Evolutionary conservation across 345 rosid species (phyloP).

Genomic region (Melastoma malabathricum): DNA sequence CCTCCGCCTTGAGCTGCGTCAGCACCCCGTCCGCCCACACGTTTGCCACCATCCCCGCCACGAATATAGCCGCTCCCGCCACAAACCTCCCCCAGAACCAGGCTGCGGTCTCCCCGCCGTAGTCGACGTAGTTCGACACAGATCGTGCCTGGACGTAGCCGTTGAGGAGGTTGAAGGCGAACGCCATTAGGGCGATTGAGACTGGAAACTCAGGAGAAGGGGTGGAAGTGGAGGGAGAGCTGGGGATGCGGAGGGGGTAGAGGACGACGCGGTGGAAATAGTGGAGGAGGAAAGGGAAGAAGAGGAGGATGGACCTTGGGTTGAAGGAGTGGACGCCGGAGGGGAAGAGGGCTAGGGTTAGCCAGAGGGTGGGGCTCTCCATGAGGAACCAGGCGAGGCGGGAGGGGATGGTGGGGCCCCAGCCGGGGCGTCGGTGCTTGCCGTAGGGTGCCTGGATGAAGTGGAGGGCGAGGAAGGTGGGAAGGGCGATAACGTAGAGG

Average conservation of each 20-base stretch:
- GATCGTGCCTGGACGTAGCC: constrained; percentile 67
- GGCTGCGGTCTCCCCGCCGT: constrained; percentile 17
- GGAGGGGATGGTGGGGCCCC: constrained; percentile 74
- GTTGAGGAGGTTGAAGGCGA: constrained; percentile 53
- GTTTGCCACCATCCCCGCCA: constrained; percentile 55
- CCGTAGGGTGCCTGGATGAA: constrained; percentile 91
- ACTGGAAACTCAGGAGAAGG: constrained; percentile 26
- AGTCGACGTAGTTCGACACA: constrained; percentile 64
- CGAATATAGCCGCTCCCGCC: constrained; percentile 37
- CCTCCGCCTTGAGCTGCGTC: constrained; percentile 45
- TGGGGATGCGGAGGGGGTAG: constrained; percentile 62
- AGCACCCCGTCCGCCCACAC: constrained; percentile 54
- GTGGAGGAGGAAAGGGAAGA: constrained; percentile 61
- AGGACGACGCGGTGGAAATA: constrained; percentile 65
- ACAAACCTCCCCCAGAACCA: constrained; percentile 47
- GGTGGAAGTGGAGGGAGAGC: constrained; percentile 6
- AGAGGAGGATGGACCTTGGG: constrained; percentile 43
- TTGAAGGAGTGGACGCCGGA: constrained; percentile 42
- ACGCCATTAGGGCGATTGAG: constrained; percentile 46
- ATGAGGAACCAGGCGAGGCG: constrained; percentile 84
- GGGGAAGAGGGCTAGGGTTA: constrained; percentile 58
- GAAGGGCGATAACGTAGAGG: constrained; percentile 48
- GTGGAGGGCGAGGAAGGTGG: constrained; percentile 45
- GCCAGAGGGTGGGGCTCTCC: constrained; percentile 85
- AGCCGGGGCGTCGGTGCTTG: constrained; percentile 77